phyloP scores from a whole-genome alignment of 2,329 filamentous ascomycete genomes.

The Fusarium paranaense region DNA sequence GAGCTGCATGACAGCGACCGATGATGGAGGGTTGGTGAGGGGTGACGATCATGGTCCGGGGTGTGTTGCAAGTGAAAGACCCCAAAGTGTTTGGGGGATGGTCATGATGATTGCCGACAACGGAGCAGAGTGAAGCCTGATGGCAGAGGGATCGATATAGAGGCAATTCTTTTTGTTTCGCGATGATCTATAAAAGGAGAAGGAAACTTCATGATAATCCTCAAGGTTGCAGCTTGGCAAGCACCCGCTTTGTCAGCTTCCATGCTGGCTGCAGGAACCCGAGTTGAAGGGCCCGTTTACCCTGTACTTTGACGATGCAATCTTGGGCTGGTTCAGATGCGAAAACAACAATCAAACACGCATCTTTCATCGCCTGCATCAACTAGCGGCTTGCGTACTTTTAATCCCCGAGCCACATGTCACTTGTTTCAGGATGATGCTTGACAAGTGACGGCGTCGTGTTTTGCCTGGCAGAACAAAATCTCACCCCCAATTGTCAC shows the following conservation, averaged over 20 bases:
- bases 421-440: background rate
- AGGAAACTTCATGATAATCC: background rate
- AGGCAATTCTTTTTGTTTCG: background rate
- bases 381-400: background rate
- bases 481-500: background rate
- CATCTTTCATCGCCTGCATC: background rate
- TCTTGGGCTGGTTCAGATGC: background rate
- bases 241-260: conserved; percentile 7
- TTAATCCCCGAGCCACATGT: background rate
- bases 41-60: conserved; percentile 1
- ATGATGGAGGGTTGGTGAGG: conserved; percentile 29
- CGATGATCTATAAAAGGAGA: background rate
- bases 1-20: conserved; percentile 19
- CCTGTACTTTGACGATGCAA: conserved; percentile 10
- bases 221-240: background rate
- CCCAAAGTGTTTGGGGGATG: conserved; percentile 33
- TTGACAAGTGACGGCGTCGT: background rate
- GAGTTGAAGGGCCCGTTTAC: conserved; percentile 6
- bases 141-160: background rate
- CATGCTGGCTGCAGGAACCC: background rate
- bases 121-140: background rate
- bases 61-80: conserved; percentile 13
- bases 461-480: background rate
- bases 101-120: conserved; percentile 12
- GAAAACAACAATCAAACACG: background rate